Evolutionary conservation across 139 green algal species (phyloP), one percentile per base, ranked within the genome.

Genomic region (Coelastrella sp.): DNA sequence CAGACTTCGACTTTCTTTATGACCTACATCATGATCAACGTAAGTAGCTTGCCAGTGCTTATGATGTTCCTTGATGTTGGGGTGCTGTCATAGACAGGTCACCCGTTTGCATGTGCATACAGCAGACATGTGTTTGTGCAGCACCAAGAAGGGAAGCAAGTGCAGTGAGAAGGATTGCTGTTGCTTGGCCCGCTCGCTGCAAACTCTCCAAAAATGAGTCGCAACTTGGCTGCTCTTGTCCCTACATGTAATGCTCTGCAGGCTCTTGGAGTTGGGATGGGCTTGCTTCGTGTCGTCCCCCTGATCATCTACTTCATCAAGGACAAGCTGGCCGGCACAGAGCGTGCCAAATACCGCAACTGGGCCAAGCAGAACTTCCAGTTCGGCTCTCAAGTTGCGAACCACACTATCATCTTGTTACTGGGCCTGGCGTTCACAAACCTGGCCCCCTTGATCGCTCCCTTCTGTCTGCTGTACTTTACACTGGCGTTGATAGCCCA

Each of bases 1-100:
- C 93, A 96, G 86, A 92, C 90, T 2, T 89, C 92, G 32, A 91
- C 89, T 72, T 96, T 97, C 88, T 97, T 96, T 88, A 90, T 93
- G 40, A 88, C 86, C 17, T 97, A 92, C 86, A 87, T 96, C 72
- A 84, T 93, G 21, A 71, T 94, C 73, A 83, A 69, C 40, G 86
- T 92, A 72, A 50, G 84, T 76, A 35, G 30, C 25, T 32, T 32
- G 30, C 17, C 2, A n/a, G 1, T 32, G 21, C 45, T 13, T 57
- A 9, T 57, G 11, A 13, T 23, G 45, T 57, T 57, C 45, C 11
- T 9, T 57, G 45, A 23, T 2, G 1, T 57, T 19, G 53, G 53
- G 19, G 17, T 32, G 4, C 6, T 32, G 7, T 64, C 17, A 64
- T 27, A 64, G 53, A 21, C 53, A 32, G 53, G 53, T 13, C 17